Evolutionary conservation across 148 eudicot species (phyloP).

Genomic region (Rhododendron molle): DNA sequence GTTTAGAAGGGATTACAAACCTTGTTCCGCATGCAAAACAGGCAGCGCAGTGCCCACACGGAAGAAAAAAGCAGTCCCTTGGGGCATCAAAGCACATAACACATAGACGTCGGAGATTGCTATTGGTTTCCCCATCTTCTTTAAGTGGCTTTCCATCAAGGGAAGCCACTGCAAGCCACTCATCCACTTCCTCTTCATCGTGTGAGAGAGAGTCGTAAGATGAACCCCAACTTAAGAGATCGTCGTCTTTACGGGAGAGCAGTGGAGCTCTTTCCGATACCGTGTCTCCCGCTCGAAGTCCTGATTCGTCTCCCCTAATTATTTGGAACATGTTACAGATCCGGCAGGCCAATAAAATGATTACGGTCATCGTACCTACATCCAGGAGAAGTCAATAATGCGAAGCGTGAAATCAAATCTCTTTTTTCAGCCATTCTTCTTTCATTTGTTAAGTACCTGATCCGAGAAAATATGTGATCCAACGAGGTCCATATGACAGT

Average conservation of each 20-base stretch:
- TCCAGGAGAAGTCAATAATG: not conserved
- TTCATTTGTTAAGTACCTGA: slow-evolving; percentile 20
- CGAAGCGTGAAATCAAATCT: not conserved
- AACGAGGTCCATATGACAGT: slow-evolving; percentile 49
- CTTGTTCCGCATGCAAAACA: slow-evolving; percentile 63
- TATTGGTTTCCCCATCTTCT: slow-evolving; percentile 32
- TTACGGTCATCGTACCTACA: slow-evolving; percentile 35
- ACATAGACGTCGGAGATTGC: slow-evolving; percentile 30
- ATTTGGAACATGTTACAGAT: slow-evolving; percentile 21
- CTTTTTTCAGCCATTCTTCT: not conserved
- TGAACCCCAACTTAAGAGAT: slow-evolving; percentile 45
- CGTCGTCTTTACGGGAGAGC: slow-evolving; percentile 42
- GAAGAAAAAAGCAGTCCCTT: slow-evolving; percentile 58
- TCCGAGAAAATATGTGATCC: slow-evolving; percentile 42
- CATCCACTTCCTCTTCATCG: slow-evolving; percentile 47
- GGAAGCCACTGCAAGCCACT: slow-evolving; percentile 18
- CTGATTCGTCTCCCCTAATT: slow-evolving; percentile 10
- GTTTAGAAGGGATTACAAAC: slow-evolving; percentile 15
- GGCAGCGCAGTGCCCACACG: slow-evolving; percentile 62
- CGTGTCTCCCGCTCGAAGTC: slow-evolving; percentile 19
- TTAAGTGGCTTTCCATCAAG: slow-evolving; percentile 24
- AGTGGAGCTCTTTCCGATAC: slow-evolving; percentile 38
- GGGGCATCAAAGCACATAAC: slow-evolving; percentile 54
- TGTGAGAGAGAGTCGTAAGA: slow-evolving; percentile 47
- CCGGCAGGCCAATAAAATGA: slow-evolving; percentile 27